phyloP scores from a whole-genome alignment of 164 flowering plant genomes.

The Brasenia schreberi region DNA sequence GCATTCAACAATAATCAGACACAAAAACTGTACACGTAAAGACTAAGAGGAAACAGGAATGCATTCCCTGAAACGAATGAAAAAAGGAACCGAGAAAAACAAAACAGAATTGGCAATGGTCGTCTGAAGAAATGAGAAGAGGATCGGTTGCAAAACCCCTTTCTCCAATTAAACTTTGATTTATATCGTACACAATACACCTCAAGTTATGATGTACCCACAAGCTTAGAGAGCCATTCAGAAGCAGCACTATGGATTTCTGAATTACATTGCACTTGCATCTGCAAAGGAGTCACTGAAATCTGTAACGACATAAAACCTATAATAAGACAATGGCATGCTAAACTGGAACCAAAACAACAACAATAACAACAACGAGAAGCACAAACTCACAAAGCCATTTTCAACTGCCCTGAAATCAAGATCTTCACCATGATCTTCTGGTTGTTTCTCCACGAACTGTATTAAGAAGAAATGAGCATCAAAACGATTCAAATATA shows the following conservation, averaged over 20 bases:
- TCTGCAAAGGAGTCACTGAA: background rate
- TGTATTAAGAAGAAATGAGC: slow-evolving; percentile 15
- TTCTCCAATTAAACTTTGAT: background rate
- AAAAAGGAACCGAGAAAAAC: background rate
- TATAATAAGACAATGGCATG: background rate
- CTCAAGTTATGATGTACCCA: background rate
- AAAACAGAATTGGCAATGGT: background rate
- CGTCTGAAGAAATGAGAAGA: background rate
- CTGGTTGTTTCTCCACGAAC: slow-evolving; percentile 61
- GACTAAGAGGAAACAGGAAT: background rate
- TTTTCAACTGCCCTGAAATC: slow-evolving; percentile 81
- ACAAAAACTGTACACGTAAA: background rate
- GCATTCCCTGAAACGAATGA: background rate
- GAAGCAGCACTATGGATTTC: background rate
- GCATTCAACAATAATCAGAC: background rate
- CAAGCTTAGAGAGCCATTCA: background rate
- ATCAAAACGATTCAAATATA: no score
- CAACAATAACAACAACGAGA: no score
- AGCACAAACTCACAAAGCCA: slow-evolving; percentile 69
- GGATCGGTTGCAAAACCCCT: background rate
- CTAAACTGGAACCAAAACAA: background rate
- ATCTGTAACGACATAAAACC: background rate
- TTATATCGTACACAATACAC: background rate
- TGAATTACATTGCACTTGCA: background rate
- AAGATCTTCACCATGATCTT: slow-evolving; percentile 52